phyloP scores from a whole-genome alignment of 1,284 basidiomycete genomes.

The Gomphus bonarii region DNA sequence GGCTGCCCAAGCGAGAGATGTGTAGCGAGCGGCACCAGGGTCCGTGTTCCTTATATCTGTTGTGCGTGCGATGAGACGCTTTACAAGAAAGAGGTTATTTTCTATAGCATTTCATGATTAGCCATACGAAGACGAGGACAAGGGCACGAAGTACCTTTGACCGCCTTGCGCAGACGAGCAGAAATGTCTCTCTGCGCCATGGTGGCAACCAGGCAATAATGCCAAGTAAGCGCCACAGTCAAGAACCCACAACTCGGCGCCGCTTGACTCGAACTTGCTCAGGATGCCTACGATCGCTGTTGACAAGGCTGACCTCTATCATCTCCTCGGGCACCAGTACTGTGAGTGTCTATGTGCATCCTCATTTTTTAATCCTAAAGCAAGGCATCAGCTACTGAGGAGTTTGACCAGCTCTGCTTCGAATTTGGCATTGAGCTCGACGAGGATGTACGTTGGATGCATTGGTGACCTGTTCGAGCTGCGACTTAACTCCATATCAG shows the following conservation, averaged over 20 bases:
- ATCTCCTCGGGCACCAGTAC: slow-evolving; percentile 77
- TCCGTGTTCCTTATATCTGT: slow-evolving; percentile 82
- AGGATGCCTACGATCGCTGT: slow-evolving; percentile 91
- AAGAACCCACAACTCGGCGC: not conserved
- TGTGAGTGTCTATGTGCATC: slow-evolving; percentile 45
- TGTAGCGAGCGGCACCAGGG: slow-evolving; percentile 59
- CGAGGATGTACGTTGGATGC: too few species aligned
- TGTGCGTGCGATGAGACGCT: slow-evolving; percentile 67
- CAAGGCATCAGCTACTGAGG: not conserved
- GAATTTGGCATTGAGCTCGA: too few species aligned
- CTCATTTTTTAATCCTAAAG: not conserved
- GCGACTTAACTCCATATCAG: too few species aligned
- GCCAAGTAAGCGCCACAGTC: too few species aligned
- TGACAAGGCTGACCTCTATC: slow-evolving; percentile 92
- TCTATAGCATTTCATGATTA: slow-evolving; percentile 38
- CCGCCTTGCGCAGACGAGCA: slow-evolving; percentile 63
- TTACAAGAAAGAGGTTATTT: slow-evolving; percentile 86
- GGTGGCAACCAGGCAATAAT: slow-evolving; percentile 8
- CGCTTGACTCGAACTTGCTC: not conserved
- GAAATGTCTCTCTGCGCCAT: slow-evolving; percentile 79
- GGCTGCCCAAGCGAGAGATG: slow-evolving; percentile 83
- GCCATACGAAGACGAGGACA: slow-evolving; percentile 15
- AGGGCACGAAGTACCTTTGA: slow-evolving; percentile 45
- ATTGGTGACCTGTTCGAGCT: not conserved
- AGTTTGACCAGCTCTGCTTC: too few species aligned